Conservation (phyloP, 345 rosid species). For the Boechera retrofracta region DNA sequence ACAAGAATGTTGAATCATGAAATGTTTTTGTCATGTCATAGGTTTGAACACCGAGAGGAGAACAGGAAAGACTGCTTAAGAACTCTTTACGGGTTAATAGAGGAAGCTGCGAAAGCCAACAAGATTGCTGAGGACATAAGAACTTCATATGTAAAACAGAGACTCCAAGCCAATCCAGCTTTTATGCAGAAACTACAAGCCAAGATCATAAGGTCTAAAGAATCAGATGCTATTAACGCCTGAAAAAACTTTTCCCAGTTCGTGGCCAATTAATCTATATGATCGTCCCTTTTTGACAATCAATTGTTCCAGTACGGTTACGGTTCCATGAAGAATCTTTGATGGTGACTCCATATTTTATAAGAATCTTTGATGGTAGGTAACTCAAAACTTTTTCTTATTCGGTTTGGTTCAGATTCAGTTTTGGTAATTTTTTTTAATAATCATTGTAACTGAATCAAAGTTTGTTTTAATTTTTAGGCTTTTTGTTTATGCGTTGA, state of each 20-base stretch:
- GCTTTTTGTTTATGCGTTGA: neutral
- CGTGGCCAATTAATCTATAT: neutral
- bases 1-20: constrained; percentile 21
- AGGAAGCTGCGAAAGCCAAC: constrained; percentile 86
- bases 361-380: neutral
- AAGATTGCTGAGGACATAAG: constrained; percentile 77
- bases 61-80: constrained; percentile 94
- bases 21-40: constrained; percentile 44
- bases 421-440: neutral
- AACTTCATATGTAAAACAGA: constrained; percentile 69
- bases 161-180: constrained; percentile 80
- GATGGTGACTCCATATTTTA: constrained; percentile 18
- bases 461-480: neutral
- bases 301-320: constrained; percentile 4
- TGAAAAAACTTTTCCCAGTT: constrained; percentile 31
- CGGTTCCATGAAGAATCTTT: neutral
- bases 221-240: constrained; percentile 44
- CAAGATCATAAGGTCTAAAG: constrained; percentile 58
- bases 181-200: constrained; percentile 86
- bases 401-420: neutral
- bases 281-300: constrained; percentile 19
- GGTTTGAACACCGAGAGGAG: constrained; percentile 96
- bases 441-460: neutral
- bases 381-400: neutral
- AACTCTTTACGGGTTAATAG: constrained; percentile 75